phyloP scores from a whole-genome alignment of 2,329 filamentous ascomycete species.

The Trichoderma sp. region DNA sequence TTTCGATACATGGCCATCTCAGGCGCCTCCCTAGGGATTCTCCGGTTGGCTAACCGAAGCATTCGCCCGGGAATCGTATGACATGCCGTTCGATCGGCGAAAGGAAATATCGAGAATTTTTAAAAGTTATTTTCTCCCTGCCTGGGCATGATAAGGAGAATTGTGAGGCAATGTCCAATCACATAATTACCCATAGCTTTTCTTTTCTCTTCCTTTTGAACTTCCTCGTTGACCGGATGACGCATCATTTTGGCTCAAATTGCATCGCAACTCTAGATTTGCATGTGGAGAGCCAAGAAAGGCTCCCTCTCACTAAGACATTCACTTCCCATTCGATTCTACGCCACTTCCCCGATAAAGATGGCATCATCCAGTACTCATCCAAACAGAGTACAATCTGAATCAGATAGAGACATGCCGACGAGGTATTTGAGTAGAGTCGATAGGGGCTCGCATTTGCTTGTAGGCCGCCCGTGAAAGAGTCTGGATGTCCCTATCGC shows the following conservation, averaged over 20 bases:
- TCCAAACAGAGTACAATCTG: not conserved
- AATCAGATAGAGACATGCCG: not conserved
- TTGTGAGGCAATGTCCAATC: not conserved
- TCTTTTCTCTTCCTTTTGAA: not conserved
- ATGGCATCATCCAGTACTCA: not conserved
- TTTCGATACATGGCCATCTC: not conserved
- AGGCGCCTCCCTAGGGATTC: not conserved
- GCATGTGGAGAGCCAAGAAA: not conserved
- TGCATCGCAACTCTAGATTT: not conserved
- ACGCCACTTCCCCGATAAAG: not conserved
- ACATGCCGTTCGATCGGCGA: not conserved
- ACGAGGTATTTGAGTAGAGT: not conserved
- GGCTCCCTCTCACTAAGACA: not conserved
- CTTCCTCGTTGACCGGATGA: no score
- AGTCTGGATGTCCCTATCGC: not conserved
- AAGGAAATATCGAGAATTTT: not conserved
- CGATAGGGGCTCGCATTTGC: not conserved
- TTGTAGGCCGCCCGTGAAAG: not conserved
- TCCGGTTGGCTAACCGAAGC: not conserved
- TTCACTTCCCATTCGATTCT: not conserved
- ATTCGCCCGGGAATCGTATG: conserved; percentile 1
- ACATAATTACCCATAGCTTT: not conserved
- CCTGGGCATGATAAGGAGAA: not conserved
- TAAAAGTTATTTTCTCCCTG: not conserved
- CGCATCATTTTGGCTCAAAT: not conserved